Base-by-base conservation (phyloP, 2,329 filamentous ascomycete genomes). In the Hirsutella rhossiliensis region DNA sequence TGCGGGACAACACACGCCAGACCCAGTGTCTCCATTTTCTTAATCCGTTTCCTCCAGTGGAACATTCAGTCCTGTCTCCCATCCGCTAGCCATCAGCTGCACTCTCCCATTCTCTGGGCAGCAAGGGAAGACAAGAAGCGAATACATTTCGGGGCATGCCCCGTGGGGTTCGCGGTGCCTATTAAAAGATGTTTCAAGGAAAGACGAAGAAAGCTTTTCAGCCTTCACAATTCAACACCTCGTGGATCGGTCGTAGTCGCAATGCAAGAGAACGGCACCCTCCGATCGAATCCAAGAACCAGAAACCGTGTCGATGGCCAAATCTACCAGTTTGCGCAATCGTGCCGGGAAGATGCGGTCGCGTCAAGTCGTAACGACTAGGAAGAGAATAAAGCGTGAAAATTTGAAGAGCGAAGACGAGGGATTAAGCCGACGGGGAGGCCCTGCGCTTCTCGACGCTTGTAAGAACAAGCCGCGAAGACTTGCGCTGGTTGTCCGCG, bases 391-490 rank as follows among this genome's bases (percentile, higher is more conserved):
- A 49, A 45, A 48, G n/a, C 44, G 46, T 45, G 45, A 46, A 47
- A 48, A 18, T 51, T 29, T 18, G 23, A 40, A 27, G 28, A 40
- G 20, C 50, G 46, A 46, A 28, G 38, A 43, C 46, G 43, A 40
- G 15, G 19, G 41, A 34, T 47, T 56, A 57, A 47, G 51, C 54
- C 39, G 48, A 43, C 11, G 55, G 52, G 29, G 54, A 50, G 12
- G 57, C 49, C 74, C 87, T 94, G 64, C 88, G 84, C 78, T 94
- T 95, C 71, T 94, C 88, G 49, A 81, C 84, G 62, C 82, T 89
- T 52, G 85, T 89, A 52, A 96, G 75, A 52, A 96, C 84, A 59
- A 95, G 78, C 73, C 88, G 83, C 43, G 87, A 84, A 54, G 84
- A 84, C 71, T 83, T 89, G 65, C 87, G 86, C 65, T 87, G 80